Evolutionary conservation across 495 filamentous ascomycete species (phyloP), one percentile per base, ranked within the genome.

Genomic region (Chaetomium fimeti): DNA sequence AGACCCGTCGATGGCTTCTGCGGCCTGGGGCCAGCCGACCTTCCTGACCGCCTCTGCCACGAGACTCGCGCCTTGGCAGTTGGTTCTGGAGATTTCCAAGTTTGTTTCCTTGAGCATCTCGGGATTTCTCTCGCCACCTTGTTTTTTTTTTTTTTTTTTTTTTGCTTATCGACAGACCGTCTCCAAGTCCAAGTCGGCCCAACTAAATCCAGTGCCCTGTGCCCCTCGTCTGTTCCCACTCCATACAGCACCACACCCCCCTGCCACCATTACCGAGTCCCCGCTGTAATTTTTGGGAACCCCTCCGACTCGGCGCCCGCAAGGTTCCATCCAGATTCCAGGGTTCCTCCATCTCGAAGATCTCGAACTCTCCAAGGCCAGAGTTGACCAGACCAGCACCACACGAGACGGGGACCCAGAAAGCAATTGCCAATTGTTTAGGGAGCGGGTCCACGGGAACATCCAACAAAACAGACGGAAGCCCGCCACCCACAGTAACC

Each of bases 1-100:
- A 0, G 9, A 11, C n/a, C 1, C 13, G 12, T 52, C 9, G 12
- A 27, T 25, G 48, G 24, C 29, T 20, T 57, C 54, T 57, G 54
- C 36, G 54, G 38, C 40, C 38, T 36, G 20, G 32, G 20, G 28
- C 28, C 40, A 24, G 57, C 29, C 20, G n/a, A 28, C 54, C 54
- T 57, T n/a, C 12, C 28, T 56, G 61, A 62, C 51, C 61, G 61
- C 61, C 60, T 56, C 28, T 36, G 61, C 61, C 61, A 62, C 38
- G 24, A 62, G 4, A 7, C 28, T 25, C 22, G 32, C 20, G 47
- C 6, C 47, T 42, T 52, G 59, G 48, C 40, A n/a, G 27, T 48
- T 47, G 51, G 38, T 52, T 13, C 18, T 4, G 5, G 51, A n/a
- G 42, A 18, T 48, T 60, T 48, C 4, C 32, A 22, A 13, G 5